These are phyloP conservation scores for Salix exigua DNA, from an alignment of 345 rosid species.

Conservation along the genomic window DNA sequence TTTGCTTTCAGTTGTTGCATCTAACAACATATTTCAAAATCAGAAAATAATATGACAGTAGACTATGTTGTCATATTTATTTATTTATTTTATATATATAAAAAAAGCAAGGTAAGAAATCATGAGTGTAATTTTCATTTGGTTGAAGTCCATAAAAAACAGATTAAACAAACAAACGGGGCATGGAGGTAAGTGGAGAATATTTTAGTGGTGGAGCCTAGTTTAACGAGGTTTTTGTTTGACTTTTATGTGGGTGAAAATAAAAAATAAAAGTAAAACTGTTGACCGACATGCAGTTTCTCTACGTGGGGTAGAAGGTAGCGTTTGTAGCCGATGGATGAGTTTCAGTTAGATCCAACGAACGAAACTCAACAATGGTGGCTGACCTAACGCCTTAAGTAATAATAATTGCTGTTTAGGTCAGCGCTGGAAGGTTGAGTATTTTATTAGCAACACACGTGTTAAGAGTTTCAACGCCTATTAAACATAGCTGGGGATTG, in stretches of 20 bases:
- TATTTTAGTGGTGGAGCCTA: not conserved
- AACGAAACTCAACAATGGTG: not conserved
- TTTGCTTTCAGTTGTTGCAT: not conserved
- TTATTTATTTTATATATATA: no score
- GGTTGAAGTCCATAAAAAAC: not conserved
- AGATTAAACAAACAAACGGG: not conserved
- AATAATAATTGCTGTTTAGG: not conserved
- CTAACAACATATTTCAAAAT: not conserved
- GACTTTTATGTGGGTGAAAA: not conserved
- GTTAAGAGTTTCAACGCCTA: not conserved
- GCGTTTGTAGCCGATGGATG: not conserved
- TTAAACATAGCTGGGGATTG: not conserved
- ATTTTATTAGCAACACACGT: constrained; percentile 1
- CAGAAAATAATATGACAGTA: not conserved
- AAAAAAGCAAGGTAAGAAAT: no score
- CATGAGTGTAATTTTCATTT: no score
- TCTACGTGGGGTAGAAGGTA: not conserved
- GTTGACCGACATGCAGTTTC: not conserved
- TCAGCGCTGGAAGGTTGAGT: not conserved
- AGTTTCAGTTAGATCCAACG: not conserved
- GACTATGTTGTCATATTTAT: no score
- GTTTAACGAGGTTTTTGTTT: not conserved
- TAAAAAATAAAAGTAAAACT: not conserved
- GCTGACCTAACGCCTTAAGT: not conserved
- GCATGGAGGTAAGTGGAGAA: no score